Evolutionary conservation across 495 filamentous ascomycete species (phyloP), one percentile per base, ranked within the genome.

Genomic region (Thozetella sp.): DNA sequence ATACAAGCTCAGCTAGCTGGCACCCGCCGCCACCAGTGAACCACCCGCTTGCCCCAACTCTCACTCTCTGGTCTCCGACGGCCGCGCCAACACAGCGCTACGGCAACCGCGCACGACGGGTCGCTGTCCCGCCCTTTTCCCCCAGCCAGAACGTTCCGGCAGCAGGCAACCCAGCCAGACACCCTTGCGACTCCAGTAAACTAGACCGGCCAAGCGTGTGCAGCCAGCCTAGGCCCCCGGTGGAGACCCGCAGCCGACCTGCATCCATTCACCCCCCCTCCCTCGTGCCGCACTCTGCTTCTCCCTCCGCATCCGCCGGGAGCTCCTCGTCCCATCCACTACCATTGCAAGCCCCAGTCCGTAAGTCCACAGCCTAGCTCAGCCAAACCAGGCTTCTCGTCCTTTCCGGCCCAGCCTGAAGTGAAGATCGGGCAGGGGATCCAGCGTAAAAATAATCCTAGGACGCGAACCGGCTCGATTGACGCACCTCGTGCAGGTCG

Each of bases 401-500:
- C 43, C 43, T 3, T 69, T 73, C 72, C 74, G 75, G 76, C 71
- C 72, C 78, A 76, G 71, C 76, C 78, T 74, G 73, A 78, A 76
- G 62, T 75, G 73, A 78, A 76, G 62, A 63, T 73, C 68, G 68
- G 75, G 69, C 74, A 75, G 71, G 72, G 65, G 68, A 70, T 63
- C 68, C 70, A 69, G 46, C 60, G 73, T 78, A 70, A 73, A 69
- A 73, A 64, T 67, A 72, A 66, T 67, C 67, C 69, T 67, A 66
- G 67, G 64, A 74, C 70, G 71, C 64, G 57, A 64, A 73, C 63
- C 72, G 64, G 70, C 67, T 71, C 73, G 71, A 72, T 74, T 76
- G 70, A 76, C 74, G 75, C 76, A 76, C 62, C 66, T 64, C 59
- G 66, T 79, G 78, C 78, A 80, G 75, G 69, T 76, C 67, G 72